Percentiles rank a stretch among this genome's conserved stretches.
Conservation (phyloP, 345 rosid species). For the Clausena lansium region DNA sequence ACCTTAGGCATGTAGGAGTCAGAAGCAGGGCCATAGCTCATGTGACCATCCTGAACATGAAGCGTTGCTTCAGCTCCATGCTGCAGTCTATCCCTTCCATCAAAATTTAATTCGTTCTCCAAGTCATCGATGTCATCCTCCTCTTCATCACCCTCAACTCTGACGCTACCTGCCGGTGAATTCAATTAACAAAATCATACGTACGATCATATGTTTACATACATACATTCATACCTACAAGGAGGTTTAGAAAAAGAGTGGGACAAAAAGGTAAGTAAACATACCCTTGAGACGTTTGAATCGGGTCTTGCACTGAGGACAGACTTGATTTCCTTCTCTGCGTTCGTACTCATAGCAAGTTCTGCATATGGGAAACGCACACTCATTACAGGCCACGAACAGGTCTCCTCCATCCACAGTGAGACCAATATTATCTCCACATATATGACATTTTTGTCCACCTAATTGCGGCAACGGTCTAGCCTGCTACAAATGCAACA, state of each 20-base stretch:
- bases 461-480: conserved; percentile 26
- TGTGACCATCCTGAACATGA: conserved; percentile 13
- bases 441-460: conserved; percentile 44
- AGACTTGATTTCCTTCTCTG: conserved; percentile 50
- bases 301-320: conserved; percentile 64
- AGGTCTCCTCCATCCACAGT: conserved; percentile 47
- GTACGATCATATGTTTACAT: no score
- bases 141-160: conserved; percentile 86
- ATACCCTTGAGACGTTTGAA: conserved; percentile 57
- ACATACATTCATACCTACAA: background rate
- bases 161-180: conserved; percentile 47
- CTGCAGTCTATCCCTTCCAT: conserved; percentile 26
- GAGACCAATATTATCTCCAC: conserved; percentile 47
- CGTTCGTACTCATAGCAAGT: conserved; percentile 62
- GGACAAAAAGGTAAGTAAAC: background rate
- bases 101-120: conserved; percentile 66
- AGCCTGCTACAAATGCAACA: conserved; percentile 16
- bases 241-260: background rate
- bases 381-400: conserved; percentile 56
- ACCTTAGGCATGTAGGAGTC: conserved; percentile 27
- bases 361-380: conserved; percentile 62
- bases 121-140: conserved; percentile 80
- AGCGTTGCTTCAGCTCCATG: conserved; percentile 27
- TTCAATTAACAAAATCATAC: background rate
- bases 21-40: conserved; percentile 23